Percentiles rank a stretch among this genome's conserved stretches.
Conservation (phyloP, 306 rosid genomes). For the Cercis canadensis region DNA sequence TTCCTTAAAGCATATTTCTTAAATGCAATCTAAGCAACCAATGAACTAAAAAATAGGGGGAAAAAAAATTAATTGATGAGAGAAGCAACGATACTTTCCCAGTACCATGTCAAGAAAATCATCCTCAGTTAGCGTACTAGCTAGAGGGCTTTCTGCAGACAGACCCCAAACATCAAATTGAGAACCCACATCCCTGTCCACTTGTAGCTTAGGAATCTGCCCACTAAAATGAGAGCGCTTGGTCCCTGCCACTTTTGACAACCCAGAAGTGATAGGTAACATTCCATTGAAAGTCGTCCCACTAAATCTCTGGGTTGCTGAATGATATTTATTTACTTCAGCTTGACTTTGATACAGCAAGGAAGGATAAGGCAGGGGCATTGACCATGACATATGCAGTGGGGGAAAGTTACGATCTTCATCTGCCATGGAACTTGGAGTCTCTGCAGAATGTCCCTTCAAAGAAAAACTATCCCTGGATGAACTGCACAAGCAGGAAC, state of each 20-base stretch:
- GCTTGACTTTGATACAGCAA: constrained; percentile 55
- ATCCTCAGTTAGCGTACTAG: constrained; percentile 68
- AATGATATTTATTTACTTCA: constrained; percentile 50
- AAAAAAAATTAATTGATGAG: background rate
- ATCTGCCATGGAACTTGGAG: constrained; percentile 54
- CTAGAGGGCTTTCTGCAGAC: constrained; percentile 56
- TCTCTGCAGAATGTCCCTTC: constrained; percentile 50
- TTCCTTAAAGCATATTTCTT: constrained; percentile 5
- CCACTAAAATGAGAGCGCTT: constrained; percentile 45
- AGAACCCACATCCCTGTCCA: constrained; percentile 52
- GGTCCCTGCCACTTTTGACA: constrained; percentile 48
- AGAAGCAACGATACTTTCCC: constrained; percentile 26
- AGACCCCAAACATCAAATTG: constrained; percentile 56
- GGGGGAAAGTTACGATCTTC: constrained; percentile 48
- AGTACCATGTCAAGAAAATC: constrained; percentile 81
- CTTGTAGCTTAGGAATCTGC: constrained; percentile 42
- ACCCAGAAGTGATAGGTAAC: constrained; percentile 36
- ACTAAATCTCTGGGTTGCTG: constrained; percentile 51
- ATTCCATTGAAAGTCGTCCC: constrained; percentile 44
- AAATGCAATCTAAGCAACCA: constrained; percentile 1
- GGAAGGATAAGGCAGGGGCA: constrained; percentile 59
- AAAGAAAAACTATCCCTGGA: constrained; percentile 50
- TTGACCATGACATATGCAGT: constrained; percentile 58
- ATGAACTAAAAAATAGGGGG: background rate
- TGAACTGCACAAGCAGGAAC: constrained; percentile 50